Evolutionary conservation across 1,139 yeast genomes (phyloP).

Genomic region (Pichiaceae sp.): DNA sequence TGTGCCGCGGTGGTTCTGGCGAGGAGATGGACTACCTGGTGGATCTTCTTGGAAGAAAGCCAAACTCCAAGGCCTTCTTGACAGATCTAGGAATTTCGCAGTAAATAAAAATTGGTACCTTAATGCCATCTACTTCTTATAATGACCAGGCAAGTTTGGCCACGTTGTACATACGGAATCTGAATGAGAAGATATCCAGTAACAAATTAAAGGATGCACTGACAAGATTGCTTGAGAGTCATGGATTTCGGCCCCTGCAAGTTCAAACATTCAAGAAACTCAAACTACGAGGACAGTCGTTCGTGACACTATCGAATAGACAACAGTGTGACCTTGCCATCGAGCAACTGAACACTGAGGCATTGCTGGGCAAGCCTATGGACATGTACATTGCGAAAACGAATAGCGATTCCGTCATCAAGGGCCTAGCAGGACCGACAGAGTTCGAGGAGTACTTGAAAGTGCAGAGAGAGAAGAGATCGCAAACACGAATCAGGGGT

Average conservation of each 20-base stretch:
- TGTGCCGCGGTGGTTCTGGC: constrained; percentile 64
- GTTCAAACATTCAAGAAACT: constrained; percentile 56
- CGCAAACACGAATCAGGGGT: constrained; percentile 1
- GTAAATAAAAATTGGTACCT: background rate
- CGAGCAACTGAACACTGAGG: constrained; percentile 31
- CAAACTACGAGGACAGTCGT: constrained; percentile 78
- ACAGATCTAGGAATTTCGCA: constrained; percentile 42
- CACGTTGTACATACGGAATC: constrained; percentile 50
- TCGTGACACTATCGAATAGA: constrained; percentile 49
- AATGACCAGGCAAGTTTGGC: background rate
- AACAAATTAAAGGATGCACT: constrained; percentile 42
- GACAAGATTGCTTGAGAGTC: constrained; percentile 28
- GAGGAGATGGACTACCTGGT: constrained; percentile 59
- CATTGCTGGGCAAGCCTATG: constrained; percentile 49
- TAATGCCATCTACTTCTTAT: background rate
- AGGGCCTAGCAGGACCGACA: constrained; percentile 17
- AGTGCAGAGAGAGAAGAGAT: constrained; percentile 7
- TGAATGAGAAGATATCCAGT: constrained; percentile 61
- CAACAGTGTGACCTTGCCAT: constrained; percentile 44
- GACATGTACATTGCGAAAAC: constrained; percentile 33
- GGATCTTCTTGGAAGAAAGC: constrained; percentile 69
- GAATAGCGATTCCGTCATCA: constrained; percentile 39
- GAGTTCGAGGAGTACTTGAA: constrained; percentile 21
- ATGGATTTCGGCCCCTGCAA: constrained; percentile 43
- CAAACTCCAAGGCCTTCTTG: constrained; percentile 63